Base-by-base conservation (phyloP, 257 asterid species). In the Rubia yunnanensis region DNA sequence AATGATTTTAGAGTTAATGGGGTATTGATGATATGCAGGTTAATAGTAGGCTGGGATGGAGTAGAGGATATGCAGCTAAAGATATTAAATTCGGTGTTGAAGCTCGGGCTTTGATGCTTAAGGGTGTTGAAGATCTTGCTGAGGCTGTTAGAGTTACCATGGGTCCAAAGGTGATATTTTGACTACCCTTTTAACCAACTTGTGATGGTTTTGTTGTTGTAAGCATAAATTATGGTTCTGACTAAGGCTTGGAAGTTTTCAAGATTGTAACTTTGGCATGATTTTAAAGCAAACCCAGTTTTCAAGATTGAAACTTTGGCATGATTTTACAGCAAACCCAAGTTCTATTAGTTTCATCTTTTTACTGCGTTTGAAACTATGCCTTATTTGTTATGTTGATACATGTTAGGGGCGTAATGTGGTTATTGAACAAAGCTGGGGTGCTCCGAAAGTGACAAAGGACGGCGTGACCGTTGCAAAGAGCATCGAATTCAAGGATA, bases 381-480 rank as follows among this genome's bases (percentile, higher is more conserved):
- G 10, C 26, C 64, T 55, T 26, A 17, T 9, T 38, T 52, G 13
- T 39, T 66, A 24, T 35, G n/a, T 17, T 15, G 41, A 67, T 66
- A 50, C 13, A 52, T 30, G 41, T 50, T 70, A 92, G 99, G 99
- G 99, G 30, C 96, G 97, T 38, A 84, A 81, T 72, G 99, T 92
- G 48, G 96, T 92, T 72, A 87, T 92, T 72, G 99, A 92, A 72
- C 97, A 92, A 86, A 92, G 97, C 46, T 90, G 97, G 97, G 99
- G 99, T 69, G 99, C 96, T 61, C 99, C 99, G 10, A 92, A 92
- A 74, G 97, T 92, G 73, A 92, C 99, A 36, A 92, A 92, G 83
- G 99, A 92, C 69, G 99, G 99, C 58, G 97, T 92, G 22, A 92
- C 99, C 5, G 99, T 92, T 36, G 99, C 99, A 0, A 92, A 92